These are phyloP conservation scores for Plasmodium gonderi DNA, from an alignment of 169 alveolate genomes.

Conservation along the genomic window DNA sequence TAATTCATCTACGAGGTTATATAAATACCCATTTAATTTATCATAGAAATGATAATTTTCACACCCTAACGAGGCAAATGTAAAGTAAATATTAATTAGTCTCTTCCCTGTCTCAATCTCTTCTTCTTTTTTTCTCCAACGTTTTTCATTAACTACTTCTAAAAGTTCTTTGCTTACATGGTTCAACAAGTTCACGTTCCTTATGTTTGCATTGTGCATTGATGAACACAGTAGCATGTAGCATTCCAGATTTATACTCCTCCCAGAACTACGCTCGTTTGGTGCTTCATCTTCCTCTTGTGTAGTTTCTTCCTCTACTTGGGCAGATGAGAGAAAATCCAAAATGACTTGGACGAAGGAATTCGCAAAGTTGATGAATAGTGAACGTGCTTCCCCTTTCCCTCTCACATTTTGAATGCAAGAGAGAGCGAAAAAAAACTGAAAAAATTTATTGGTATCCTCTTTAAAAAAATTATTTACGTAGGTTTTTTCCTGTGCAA, in stretches of 20 bases:
- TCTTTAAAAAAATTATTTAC: constrained; percentile 15
- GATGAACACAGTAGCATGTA: constrained; percentile 33
- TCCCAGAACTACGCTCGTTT: background rate
- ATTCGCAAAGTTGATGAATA: constrained; percentile 25
- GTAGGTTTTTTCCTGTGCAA: constrained; percentile 4
- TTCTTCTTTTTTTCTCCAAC: background rate
- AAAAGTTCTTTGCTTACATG: constrained; percentile 28
- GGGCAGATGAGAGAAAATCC: background rate
- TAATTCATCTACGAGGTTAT: constrained; percentile 8
- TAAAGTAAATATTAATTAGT: constrained; percentile 50
- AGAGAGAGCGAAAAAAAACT: constrained; percentile 31
- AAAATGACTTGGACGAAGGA: constrained; percentile 22
- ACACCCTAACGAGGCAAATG: constrained; percentile 41
- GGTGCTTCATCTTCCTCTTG: background rate
- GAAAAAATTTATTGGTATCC: constrained; percentile 33
- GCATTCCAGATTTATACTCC: background rate
- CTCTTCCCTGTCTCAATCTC: constrained; percentile 38
- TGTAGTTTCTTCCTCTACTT: background rate
- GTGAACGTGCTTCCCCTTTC: background rate
- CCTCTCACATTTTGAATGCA: constrained; percentile 23
- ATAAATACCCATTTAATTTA: constrained; percentile 27
- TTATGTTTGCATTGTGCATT: constrained; percentile 16
- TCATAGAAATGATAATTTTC: constrained; percentile 50
- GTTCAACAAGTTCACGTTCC: constrained; percentile 8
- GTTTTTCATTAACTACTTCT: background rate